Percentiles rank a stretch among this genome's conserved stretches.
These are phyloP conservation scores for Solanum hybrid DNA, from an alignment of 305 asterid species.

Conservation along the genomic window DNA sequence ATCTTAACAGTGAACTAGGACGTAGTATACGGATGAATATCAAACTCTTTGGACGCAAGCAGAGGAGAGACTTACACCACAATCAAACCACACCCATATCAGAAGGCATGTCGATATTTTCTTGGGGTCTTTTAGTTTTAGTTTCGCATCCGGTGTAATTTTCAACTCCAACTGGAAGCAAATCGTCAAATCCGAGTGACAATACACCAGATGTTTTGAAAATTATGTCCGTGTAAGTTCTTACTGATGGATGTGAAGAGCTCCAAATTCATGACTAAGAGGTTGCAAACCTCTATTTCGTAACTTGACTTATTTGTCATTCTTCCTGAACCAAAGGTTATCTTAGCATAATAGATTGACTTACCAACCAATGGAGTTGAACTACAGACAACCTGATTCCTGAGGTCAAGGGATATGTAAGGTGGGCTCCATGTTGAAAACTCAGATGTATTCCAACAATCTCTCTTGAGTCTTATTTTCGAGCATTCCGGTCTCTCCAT, in stretches of 20 bases:
- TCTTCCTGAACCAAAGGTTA: not conserved
- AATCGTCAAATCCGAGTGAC: not conserved
- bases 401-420: not conserved
- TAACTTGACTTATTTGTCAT: not conserved
- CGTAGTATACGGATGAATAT: not conserved
- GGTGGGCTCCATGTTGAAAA: not conserved
- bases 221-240: not conserved
- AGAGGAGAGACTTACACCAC: not conserved
- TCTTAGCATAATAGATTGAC: not conserved
- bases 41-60: not conserved
- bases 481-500: not conserved
- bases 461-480: not conserved
- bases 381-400: not conserved
- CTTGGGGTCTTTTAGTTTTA: not conserved
- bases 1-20: not conserved
- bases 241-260: not conserved
- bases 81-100: not conserved
- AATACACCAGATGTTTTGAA: not conserved
- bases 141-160: not conserved
- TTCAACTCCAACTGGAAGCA: not conserved
- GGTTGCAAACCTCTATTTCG: not conserved
- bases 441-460: not conserved
- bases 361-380: not conserved
- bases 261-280: not conserved
- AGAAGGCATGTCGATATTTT: not conserved